phyloP scores from a whole-genome alignment of 768 basidiomycete species.

The Rubroboletus satanas region DNA sequence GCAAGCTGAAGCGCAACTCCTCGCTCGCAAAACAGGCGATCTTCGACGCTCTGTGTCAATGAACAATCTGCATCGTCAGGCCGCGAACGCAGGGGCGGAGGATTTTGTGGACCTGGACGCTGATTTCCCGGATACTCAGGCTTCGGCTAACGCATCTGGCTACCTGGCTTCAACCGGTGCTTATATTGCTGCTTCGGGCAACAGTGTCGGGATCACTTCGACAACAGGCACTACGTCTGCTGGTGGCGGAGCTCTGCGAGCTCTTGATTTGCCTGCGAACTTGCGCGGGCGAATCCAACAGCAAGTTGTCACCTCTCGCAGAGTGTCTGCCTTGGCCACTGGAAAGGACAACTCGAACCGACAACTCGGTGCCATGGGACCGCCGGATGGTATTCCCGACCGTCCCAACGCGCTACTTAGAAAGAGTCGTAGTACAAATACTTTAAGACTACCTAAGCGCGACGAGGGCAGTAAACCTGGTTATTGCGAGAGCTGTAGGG shows the following conservation, averaged over 20 bases:
- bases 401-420: slow-evolving; percentile 47
- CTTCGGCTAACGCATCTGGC: slow-evolving; percentile 67
- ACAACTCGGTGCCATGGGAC: slow-evolving; percentile 54
- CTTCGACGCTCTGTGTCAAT: slow-evolving; percentile 73
- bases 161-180: slow-evolving; percentile 56
- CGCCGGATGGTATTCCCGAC: slow-evolving; percentile 57
- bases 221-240: slow-evolving; percentile 83
- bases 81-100: slow-evolving; percentile 38
- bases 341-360: slow-evolving; percentile 27
- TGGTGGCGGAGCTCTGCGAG: slow-evolving; percentile 42
- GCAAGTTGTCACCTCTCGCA: slow-evolving; percentile 67
- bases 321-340: slow-evolving; percentile 33
- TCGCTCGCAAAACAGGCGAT: slow-evolving; percentile 42
- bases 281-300: slow-evolving; percentile 56
- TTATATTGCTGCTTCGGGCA: slow-evolving; percentile 91
- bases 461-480: slow-evolving; percentile 90
- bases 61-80: slow-evolving; percentile 65
- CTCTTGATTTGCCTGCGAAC: slow-evolving; percentile 47
- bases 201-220: slow-evolving; percentile 90
- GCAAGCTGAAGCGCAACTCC: slow-evolving; percentile 26
- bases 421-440: slow-evolving; percentile 81
- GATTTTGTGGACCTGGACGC: slow-evolving; percentile 41
- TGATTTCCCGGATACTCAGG: slow-evolving; percentile 34
- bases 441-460: slow-evolving; percentile 66
- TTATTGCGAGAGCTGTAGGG: slow-evolving; percentile 95